Percentiles rank a stretch among this genome's conserved stretches.
Conservation (phyloP, 305 asterid genomes). For the Caryopteris hybrid region DNA sequence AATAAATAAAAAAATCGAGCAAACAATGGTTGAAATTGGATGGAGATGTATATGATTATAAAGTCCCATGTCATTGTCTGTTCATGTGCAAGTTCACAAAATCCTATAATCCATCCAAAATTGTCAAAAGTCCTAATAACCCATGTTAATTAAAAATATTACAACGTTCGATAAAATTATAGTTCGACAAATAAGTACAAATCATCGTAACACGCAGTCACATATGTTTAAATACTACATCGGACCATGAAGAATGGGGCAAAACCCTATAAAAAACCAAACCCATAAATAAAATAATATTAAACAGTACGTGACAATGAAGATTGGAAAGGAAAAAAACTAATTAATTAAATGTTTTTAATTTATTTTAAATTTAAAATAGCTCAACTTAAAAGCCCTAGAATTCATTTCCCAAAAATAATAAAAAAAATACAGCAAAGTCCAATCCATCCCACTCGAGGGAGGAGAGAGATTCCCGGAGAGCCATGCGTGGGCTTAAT, state of each 20-base stretch:
- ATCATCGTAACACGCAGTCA: constrained; percentile 24
- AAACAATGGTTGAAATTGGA: too few species aligned
- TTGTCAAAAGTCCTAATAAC: background rate
- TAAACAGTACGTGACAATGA: constrained; percentile 9
- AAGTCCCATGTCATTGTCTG: too few species aligned
- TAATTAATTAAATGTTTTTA: background rate
- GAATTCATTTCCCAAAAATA: constrained; percentile 32
- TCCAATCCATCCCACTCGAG: constrained; percentile 45
- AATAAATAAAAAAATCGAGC: too few species aligned
- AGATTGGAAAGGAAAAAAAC: background rate
- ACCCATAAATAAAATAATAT: background rate
- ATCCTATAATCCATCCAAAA: constrained; percentile 5
- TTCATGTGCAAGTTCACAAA: constrained; percentile 19
- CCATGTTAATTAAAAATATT: background rate
- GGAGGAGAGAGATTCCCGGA: constrained; percentile 73
- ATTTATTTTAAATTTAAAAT: background rate
- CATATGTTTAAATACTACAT: constrained; percentile 26
- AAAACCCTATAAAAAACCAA: constrained; percentile 15
- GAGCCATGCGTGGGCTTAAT: constrained; percentile 72
- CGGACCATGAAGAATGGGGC: constrained; percentile 39
- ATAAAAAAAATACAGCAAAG: constrained; percentile 25
- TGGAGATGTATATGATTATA: too few species aligned
- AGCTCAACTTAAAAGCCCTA: constrained; percentile 10
- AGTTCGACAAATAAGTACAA: constrained; percentile 14
- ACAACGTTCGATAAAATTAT: background rate